phyloP scores from a whole-genome alignment of 164 flowering plant species.

The Houttuynia cordata region DNA sequence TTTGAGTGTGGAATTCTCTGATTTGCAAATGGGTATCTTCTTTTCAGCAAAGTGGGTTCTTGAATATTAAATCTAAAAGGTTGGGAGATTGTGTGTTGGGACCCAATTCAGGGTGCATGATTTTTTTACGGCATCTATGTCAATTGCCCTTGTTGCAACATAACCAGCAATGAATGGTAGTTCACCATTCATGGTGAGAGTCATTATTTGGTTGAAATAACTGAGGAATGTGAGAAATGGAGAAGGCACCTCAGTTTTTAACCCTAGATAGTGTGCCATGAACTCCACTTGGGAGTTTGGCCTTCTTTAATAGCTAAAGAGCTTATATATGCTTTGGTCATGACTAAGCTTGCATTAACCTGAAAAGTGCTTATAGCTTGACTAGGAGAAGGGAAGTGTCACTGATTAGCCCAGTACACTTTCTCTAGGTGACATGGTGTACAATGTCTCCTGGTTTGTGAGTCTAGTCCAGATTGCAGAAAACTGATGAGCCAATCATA shows the following conservation, averaged over 20 bases:
- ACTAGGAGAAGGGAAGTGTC: too few relatives aligned
- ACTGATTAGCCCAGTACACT: too few relatives aligned
- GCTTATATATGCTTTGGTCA: constrained; percentile 3
- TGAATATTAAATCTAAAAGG: constrained; percentile 26
- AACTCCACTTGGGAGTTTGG: constrained; percentile 27
- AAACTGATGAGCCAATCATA: too few relatives aligned
- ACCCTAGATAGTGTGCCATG: constrained; percentile 32
- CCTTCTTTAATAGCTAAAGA: constrained; percentile 11
- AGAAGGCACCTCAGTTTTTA: constrained; percentile 12
- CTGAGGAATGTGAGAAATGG: constrained; percentile 8
- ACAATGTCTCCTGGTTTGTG: too few relatives aligned
- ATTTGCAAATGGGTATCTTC: constrained; percentile 17
- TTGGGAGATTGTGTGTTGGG: constrained; percentile 17
- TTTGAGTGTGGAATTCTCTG: constrained; percentile 16
- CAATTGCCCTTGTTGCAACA: not conserved
- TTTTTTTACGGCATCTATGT: not conserved
- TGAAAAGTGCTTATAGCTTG: not conserved
- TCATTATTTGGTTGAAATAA: constrained; percentile 13
- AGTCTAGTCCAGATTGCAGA: too few relatives aligned
- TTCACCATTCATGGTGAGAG: constrained; percentile 7
- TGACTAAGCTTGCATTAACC: constrained; percentile 7
- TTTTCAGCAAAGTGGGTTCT: constrained; percentile 30
- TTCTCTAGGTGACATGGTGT: too few relatives aligned
- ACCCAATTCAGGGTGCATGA: constrained; percentile 19
- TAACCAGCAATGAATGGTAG: not conserved